Evolutionary conservation across 1,284 basidiomycete genomes (phyloP), one percentile per base, ranked within the genome.

Genomic region (Porogramme epimiltina): DNA sequence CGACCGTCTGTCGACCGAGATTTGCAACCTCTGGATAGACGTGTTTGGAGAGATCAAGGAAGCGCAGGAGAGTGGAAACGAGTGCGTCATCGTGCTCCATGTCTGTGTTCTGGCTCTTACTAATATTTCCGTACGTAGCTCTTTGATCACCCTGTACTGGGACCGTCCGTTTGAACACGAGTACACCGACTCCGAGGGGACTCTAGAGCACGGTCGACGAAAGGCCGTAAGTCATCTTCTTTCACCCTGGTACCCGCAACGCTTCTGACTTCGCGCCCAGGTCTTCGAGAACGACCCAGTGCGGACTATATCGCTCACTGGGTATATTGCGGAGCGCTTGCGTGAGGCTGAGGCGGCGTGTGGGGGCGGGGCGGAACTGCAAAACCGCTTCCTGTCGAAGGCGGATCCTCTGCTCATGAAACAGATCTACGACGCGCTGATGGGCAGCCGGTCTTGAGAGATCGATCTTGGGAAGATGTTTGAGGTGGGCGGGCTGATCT

Each of bases 21-120:
- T 91, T 56, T 91, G 92, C 71, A 94, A 94, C 65, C 74, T 95
- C 38, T 95, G 93, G 90, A 74, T 93, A 42, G 93, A 95, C 62
- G 92, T 95, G 4, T 87, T 95, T 39, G 89, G 87, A 11, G 93
- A 95, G 67, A 76, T 94, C 49, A 89, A 85, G 63, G 91, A 94
- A 67, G 83, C 84, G 1, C 71, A 79, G 54, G 68, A 67, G 20
- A 69, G 73, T 5, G 37, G 23, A 5, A 28, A 73, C 36, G 73
- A 74, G 51, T 73, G 73, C 47, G 61, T 52, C 45, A 36, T 3
- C 25, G 18, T 20, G 5, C 34, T 37, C 28, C 16, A 13, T 37
- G 8, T 37, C 34, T 16, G 5, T 9, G 25, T 39, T 13, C 36
- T 9, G 2, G 24, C 2, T 34, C 19, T 6, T 16, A 16, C 15